These are phyloP conservation scores for Penicillium angulare DNA, from an alignment of 495 filamentous ascomycete species.

Conservation along the genomic window DNA sequence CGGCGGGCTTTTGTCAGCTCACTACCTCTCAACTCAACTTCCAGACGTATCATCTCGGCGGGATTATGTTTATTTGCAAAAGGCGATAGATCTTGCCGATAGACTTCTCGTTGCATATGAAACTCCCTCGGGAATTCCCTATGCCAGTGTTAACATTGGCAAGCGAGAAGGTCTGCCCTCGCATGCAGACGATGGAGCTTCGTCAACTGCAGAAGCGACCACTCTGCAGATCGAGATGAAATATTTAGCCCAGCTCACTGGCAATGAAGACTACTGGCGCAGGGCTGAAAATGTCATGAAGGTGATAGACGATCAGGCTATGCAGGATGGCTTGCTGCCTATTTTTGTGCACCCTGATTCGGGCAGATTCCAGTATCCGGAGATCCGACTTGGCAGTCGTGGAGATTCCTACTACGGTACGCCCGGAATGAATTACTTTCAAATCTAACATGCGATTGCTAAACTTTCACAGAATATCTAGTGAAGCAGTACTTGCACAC, in stretches of 20 bases:
- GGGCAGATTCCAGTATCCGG: constrained; percentile 66
- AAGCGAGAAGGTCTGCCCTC: constrained; percentile 63
- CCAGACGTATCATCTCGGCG: constrained; percentile 56
- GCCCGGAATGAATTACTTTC: neutral
- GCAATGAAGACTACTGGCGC: constrained; percentile 77
- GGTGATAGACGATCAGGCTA: constrained; percentile 72
- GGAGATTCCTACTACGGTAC: constrained; percentile 79
- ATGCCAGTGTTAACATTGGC: constrained; percentile 73
- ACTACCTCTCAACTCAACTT: constrained; percentile 69
- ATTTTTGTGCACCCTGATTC: constrained; percentile 72
- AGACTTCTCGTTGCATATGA: constrained; percentile 74
- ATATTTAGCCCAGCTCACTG: constrained; percentile 79
- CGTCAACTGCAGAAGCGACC: constrained; percentile 79
- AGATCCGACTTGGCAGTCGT: constrained; percentile 80
- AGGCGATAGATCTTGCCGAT: constrained; percentile 78
- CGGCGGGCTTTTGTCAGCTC: constrained; percentile 78
- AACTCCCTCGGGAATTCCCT: constrained; percentile 72
- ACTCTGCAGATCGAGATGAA: constrained; percentile 88
- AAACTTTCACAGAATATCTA: constrained; percentile 55
- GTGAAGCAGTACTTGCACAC: constrained; percentile 88
- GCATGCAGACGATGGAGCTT: constrained; percentile 73
- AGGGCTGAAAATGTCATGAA: constrained; percentile 80
- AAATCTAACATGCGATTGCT: neutral
- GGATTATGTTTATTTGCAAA: constrained; percentile 80
- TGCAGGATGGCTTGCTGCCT: constrained; percentile 71